Conservation (phyloP, 2,329 filamentous ascomycete species). For the Diplocarpon rosae region DNA sequence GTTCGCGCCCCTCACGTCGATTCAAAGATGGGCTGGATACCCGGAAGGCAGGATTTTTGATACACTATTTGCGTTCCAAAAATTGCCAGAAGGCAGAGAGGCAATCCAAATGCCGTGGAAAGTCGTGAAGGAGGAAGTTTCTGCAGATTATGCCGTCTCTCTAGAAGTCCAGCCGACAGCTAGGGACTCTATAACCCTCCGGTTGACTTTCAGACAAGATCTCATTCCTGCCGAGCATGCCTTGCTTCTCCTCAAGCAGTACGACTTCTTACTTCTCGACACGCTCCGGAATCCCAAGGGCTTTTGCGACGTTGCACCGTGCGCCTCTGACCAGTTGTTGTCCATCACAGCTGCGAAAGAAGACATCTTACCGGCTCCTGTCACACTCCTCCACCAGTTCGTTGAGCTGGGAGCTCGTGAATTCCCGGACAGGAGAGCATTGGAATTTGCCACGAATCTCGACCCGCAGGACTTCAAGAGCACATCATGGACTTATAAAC, state of each 20-base stretch:
- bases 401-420: constrained; percentile 52
- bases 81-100: constrained; percentile 29
- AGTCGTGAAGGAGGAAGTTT: constrained; percentile 52
- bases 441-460: constrained; percentile 62
- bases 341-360: constrained; percentile 56
- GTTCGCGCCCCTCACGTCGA: constrained; percentile 56
- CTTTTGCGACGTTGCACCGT: constrained; percentile 18
- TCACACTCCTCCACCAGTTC: constrained; percentile 62
- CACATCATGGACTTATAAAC: constrained; percentile 59
- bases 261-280: constrained; percentile 54
- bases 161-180: constrained; percentile 58
- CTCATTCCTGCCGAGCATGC: constrained; percentile 61
- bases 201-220: constrained; percentile 54
- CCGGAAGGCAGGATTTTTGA: constrained; percentile 64
- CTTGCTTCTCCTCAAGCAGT: constrained; percentile 53
- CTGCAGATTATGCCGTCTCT: constrained; percentile 69
- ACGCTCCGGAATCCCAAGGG: constrained; percentile 40
- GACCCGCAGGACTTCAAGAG: constrained; percentile 35
- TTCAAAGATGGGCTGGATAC: constrained; percentile 62
- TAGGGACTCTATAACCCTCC: constrained; percentile 42
- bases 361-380: constrained; percentile 41
- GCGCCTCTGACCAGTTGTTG: constrained; percentile 34
- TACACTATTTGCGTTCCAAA: constrained; percentile 77
- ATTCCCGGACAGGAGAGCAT: constrained; percentile 50
- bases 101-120: constrained; percentile 39